phyloP scores from a whole-genome alignment of 768 basidiomycete genomes.

The Boletus rubroflammeus region DNA sequence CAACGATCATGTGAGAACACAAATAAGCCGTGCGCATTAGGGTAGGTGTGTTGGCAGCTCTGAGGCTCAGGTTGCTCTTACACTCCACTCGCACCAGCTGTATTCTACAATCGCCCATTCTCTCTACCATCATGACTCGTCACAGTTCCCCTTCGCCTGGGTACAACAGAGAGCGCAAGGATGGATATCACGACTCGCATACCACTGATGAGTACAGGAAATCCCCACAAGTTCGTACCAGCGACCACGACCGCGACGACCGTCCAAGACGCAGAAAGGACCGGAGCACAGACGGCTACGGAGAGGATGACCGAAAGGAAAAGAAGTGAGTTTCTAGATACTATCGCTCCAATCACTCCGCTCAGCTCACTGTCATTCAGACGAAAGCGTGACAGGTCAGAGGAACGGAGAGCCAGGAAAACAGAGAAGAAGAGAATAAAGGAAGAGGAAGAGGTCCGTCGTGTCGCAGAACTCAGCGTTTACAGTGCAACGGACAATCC shows the following conservation, averaged over 20 bases:
- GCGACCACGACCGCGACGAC: constrained; percentile 29
- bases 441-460: constrained; percentile 88
- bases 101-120: not conserved
- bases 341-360: not conserved
- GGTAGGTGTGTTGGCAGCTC: not conserved
- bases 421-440: constrained; percentile 80
- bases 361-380: constrained; percentile 36
- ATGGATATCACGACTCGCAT: constrained; percentile 35
- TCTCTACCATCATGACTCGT: constrained; percentile 38
- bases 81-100: not conserved
- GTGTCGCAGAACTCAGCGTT: constrained; percentile 91
- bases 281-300: constrained; percentile 16
- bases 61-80: too few relatives aligned
- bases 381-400: constrained; percentile 83
- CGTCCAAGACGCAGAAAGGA: constrained; percentile 28
- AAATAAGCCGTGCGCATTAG: not conserved
- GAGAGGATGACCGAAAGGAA: constrained; percentile 35
- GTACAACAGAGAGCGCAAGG: constrained; percentile 21
- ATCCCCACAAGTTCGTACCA: constrained; percentile 32
- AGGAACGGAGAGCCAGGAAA: constrained; percentile 79
- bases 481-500: constrained; percentile 98
- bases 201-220: constrained; percentile 30
- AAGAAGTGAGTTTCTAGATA: constrained; percentile 43
- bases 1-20: not conserved
- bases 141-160: constrained; percentile 46